These are phyloP conservation scores for Cryptococcus sp. DNA, from an alignment of 1,284 basidiomycete species.

Conservation along the genomic window DNA sequence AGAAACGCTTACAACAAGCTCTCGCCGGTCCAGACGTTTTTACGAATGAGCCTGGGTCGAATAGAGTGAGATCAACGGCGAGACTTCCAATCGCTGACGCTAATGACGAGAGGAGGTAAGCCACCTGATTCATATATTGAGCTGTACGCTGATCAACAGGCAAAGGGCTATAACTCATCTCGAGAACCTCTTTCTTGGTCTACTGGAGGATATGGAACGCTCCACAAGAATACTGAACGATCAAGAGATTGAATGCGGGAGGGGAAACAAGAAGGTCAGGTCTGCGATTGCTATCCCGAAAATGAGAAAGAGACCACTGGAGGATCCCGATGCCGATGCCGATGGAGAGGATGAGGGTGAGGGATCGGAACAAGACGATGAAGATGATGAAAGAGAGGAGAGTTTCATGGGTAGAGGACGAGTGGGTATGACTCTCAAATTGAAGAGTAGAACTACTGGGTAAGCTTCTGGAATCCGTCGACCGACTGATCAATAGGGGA, in stretches of 20 bases:
- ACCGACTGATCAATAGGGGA: slow-evolving; percentile 10
- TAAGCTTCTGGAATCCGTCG: slow-evolving; percentile 6
- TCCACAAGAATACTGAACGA: neutral
- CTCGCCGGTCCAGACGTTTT: too few species aligned
- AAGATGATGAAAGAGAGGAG: neutral
- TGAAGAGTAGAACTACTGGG: slow-evolving; percentile 28
- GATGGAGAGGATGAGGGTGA: slow-evolving; percentile 1
- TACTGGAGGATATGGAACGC: neutral
- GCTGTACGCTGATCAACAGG: neutral
- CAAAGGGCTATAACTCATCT: neutral
- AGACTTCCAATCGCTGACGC: neutral
- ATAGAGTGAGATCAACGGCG: too few species aligned
- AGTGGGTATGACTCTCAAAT: slow-evolving; percentile 9
- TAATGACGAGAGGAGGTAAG: neutral
- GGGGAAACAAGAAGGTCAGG: too few species aligned
- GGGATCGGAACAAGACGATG: neutral
- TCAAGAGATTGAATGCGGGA: neutral
- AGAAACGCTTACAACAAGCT: too few species aligned
- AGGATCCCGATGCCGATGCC: neutral
- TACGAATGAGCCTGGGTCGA: too few species aligned
- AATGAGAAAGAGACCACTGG: too few species aligned
- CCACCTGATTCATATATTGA: neutral
- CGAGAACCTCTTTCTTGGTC: neutral
- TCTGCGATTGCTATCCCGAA: too few species aligned
- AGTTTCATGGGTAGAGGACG: neutral